phyloP scores from a whole-genome alignment of 805 yeast species.

The Schwanniomyces sp. region DNA sequence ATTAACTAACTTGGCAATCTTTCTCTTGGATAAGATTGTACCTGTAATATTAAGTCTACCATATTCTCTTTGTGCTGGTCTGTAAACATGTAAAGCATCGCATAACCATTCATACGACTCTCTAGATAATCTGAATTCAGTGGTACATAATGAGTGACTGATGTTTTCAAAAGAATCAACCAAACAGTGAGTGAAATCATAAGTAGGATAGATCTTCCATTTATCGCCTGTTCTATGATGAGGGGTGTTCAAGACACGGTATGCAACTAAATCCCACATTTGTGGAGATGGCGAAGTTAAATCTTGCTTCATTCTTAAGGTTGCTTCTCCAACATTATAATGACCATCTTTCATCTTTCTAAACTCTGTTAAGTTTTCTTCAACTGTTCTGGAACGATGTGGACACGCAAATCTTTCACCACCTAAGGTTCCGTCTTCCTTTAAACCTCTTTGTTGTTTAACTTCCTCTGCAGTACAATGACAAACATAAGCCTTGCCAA shows the following conservation, averaged over 20 bases:
- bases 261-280: constrained; percentile 99
- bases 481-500: constrained; percentile 84
- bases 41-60: constrained; percentile 96
- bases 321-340: constrained; percentile 88
- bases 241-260: constrained; percentile 86
- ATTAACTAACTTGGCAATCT: constrained; percentile 88
- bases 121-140: constrained; percentile 88
- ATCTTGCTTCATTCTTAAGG: constrained; percentile 96
- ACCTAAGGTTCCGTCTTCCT: constrained; percentile 89
- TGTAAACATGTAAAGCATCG: constrained; percentile 89
- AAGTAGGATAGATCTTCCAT: constrained; percentile 98
- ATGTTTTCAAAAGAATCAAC: constrained; percentile 97
- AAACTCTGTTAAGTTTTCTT: constrained; percentile 76
- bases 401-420: constrained; percentile 85
- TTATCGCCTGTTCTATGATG: constrained; percentile 96
- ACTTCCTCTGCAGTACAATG: constrained; percentile 92
- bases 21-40: constrained; percentile 91
- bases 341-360: constrained; percentile 89
- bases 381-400: constrained; percentile 69
- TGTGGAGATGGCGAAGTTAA: constrained; percentile 89
- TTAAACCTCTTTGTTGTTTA: constrained; percentile 85
- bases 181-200: constrained; percentile 98
- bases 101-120: constrained; percentile 98
- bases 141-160: constrained; percentile 93
- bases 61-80: constrained; percentile 98